Conservation (phyloP, 2,329 filamentous ascomycete species). For the Colletotrichum echinochloae region DNA sequence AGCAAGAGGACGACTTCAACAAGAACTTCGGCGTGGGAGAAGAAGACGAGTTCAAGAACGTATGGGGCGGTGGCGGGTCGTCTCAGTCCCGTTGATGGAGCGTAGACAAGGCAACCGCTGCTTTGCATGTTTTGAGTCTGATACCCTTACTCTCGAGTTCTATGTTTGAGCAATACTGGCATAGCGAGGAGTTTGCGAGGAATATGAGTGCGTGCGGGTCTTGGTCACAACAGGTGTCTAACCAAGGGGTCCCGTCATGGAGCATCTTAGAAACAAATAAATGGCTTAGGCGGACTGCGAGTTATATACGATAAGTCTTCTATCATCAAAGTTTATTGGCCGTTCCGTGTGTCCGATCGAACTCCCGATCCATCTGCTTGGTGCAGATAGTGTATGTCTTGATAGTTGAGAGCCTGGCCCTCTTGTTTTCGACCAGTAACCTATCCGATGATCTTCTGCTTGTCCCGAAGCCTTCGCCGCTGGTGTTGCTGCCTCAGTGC, state of each 20-base stretch:
- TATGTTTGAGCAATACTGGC: slow-evolving; percentile 40
- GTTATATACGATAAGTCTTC: not conserved
- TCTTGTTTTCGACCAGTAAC: not conserved
- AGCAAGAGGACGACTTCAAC: slow-evolving; percentile 31
- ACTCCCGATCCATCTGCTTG: not conserved
- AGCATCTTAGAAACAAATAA: not conserved
- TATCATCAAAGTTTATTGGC: not conserved
- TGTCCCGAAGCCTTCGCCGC: not conserved
- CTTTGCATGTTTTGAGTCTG: slow-evolving; percentile 28
- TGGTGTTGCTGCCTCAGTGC: not conserved
- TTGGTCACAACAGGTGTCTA: not conserved
- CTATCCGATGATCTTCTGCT: slow-evolving; percentile 7
- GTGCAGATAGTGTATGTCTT: not conserved
- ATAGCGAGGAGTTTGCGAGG: slow-evolving; percentile 47
- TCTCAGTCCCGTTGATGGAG: slow-evolving; percentile 16
- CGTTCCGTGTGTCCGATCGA: not conserved
- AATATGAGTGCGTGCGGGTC: slow-evolving; percentile 20
- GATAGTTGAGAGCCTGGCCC: not conserved
- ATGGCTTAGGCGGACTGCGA: not conserved
- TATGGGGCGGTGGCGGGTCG: slow-evolving; percentile 51
- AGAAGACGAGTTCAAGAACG: slow-evolving; percentile 59
- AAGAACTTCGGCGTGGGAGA: slow-evolving; percentile 46
- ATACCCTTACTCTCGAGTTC: slow-evolving; percentile 38
- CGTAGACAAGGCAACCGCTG: slow-evolving; percentile 2
- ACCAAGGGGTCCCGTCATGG: not conserved